Evolutionary conservation across 2,329 filamentous ascomycete genomes (phyloP).

Genomic region (Colletotrichum karsti): DNA sequence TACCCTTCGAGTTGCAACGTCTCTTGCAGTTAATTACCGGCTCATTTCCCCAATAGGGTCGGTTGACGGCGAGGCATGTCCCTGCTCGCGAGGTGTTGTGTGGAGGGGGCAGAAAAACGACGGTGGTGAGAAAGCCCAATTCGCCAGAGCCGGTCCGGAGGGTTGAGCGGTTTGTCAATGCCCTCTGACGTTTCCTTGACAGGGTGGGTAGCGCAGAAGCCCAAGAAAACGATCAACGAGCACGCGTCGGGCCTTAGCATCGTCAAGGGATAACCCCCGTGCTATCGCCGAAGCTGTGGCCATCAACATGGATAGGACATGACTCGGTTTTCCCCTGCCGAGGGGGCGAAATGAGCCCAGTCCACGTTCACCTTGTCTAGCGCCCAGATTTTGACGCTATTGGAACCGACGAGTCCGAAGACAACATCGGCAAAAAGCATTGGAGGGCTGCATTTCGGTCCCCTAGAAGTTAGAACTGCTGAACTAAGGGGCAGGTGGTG

Average conservation of each 20-base stretch:
- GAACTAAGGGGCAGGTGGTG: background rate
- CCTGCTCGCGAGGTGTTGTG: background rate
- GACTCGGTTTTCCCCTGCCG: background rate
- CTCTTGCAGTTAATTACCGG: conserved; percentile 5
- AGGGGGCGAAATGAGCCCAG: background rate
- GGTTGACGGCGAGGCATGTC: background rate
- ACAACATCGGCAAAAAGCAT: background rate
- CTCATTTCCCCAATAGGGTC: background rate
- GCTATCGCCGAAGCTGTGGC: conserved; percentile 9
- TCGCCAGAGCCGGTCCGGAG: background rate
- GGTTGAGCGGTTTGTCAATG: background rate
- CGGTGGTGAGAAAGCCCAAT: background rate
- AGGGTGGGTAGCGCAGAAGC: background rate
- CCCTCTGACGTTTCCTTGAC: background rate
- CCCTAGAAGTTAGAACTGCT: background rate
- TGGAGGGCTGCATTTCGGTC: background rate
- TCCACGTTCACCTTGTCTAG: background rate
- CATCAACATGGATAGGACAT: background rate
- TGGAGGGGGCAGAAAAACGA: background rate
- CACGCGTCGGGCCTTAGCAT: background rate
- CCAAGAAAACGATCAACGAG: background rate
- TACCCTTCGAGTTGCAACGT: background rate
- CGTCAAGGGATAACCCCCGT: background rate
- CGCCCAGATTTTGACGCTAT: background rate
- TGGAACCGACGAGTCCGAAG: background rate